phyloP scores from a whole-genome alignment of 2,329 filamentous ascomycete genomes.

The Rosellinia necatrix region DNA sequence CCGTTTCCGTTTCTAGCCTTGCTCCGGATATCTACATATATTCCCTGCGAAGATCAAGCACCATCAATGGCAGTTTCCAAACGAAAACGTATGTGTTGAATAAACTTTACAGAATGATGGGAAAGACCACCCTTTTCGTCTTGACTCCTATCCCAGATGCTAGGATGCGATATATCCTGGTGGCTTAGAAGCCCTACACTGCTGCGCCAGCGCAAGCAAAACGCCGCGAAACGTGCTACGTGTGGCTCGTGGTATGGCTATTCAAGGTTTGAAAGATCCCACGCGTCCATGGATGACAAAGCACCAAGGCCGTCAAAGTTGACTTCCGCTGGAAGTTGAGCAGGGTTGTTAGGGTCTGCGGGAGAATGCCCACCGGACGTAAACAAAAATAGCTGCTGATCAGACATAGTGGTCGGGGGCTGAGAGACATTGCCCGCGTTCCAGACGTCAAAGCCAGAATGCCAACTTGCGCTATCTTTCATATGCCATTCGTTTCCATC shows the following conservation, averaged over 20 bases:
- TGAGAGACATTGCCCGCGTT: conserved; percentile 41
- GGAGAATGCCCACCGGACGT: conserved; percentile 28
- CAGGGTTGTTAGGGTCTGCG: conserved; percentile 18
- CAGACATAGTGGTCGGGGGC: conserved; percentile 38
- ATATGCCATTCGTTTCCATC: conserved; percentile 63
- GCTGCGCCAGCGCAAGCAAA: not conserved
- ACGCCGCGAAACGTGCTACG: not conserved
- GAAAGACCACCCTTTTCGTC: not conserved
- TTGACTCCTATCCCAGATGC: not conserved
- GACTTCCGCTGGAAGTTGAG: conserved; percentile 32
- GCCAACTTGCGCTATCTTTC: conserved; percentile 61
- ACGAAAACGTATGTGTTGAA: too few relatives aligned
- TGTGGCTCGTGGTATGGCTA: conserved; percentile 10
- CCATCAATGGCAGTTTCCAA: too few relatives aligned
- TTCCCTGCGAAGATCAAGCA: too few relatives aligned
- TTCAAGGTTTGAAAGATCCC: conserved; percentile 38
- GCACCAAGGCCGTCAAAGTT: conserved; percentile 38
- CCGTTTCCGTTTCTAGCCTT: not conserved
- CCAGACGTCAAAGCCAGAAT: conserved; percentile 62
- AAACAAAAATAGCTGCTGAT: conserved; percentile 41
- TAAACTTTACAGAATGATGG: not conserved
- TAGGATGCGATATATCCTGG: not conserved
- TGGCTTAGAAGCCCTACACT: not conserved
- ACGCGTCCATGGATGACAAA: conserved; percentile 37
- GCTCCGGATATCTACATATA: not conserved